Evolutionary conservation across 179 eudicot species (phyloP).

Genomic region (Spergularia azorica): DNA sequence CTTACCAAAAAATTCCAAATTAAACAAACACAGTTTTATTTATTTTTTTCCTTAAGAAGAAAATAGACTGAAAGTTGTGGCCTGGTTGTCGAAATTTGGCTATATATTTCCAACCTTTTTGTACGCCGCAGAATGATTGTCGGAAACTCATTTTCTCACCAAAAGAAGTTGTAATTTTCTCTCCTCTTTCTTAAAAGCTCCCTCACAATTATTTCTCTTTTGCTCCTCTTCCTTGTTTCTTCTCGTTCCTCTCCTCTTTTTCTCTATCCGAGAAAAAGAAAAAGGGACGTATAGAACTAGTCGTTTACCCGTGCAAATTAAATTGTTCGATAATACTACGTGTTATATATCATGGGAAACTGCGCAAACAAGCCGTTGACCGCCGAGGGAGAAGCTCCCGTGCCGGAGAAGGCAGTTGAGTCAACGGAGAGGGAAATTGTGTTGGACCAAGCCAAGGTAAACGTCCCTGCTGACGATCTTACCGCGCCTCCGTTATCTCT

Average conservation of each 20-base stretch:
- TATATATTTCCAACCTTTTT: slow-evolving; percentile 29
- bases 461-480: not conserved
- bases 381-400: slow-evolving; percentile 32
- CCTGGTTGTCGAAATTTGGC: slow-evolving; percentile 15
- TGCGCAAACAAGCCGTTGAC: slow-evolving; percentile 44
- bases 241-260: not conserved
- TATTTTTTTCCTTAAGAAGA: not conserved
- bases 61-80: slow-evolving; percentile 5
- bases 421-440: slow-evolving; percentile 22
- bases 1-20: slow-evolving; percentile 1
- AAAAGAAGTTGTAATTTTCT: not conserved
- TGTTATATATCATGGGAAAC: slow-evolving; percentile 36
- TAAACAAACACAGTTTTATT: not conserved
- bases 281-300: not conserved
- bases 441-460: slow-evolving; percentile 31
- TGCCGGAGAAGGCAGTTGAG: slow-evolving; percentile 27
- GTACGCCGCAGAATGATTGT: slow-evolving; percentile 26
- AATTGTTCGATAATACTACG: too few species aligned
- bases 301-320: too few species aligned
- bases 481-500: slow-evolving; percentile 21
- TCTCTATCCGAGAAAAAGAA: not conserved
- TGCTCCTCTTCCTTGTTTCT: not conserved
- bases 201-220: not conserved
- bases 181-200: not conserved
- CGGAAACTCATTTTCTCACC: not conserved